Evolutionary conservation across 1,284 basidiomycete species (phyloP), one percentile per base, ranked within the genome.

Genomic region (Pulveroboletus sp.): DNA sequence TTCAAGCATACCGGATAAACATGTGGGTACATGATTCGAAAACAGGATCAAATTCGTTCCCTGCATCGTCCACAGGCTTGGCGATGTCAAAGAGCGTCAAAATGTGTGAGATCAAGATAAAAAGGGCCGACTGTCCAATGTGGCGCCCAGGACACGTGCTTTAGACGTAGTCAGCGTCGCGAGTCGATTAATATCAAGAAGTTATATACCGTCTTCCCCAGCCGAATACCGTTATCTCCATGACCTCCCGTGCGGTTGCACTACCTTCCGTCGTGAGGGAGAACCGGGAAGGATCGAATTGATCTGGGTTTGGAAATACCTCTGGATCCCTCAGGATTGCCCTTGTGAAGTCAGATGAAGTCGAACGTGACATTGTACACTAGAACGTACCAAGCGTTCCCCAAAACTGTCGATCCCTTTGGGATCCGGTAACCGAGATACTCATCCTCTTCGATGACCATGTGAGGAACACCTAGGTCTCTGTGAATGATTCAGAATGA

Each of bases 261-360:
- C 52, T 57, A 26, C 56, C 56, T 36, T 49, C 25, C 3, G 53
- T 49, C 9, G 28, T 36, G 17, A 6, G 28, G 17, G 55, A 17
- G 46, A 61, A 62, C 35, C 61, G 49, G 10, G 33, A 45, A 8
- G 61, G 57, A 40, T 62, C 43, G 18, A 62, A 62, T 2, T n/a
- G 22, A 5, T 56, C 45, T 9, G 61, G 60, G 29, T 59, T 44
- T 20, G 51, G 54, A 22, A 62, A 62, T 11, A 6, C 43, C 6
- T 49, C 49, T 3, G 61, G 60, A 22, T 62, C 56, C 18, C 61
- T 62, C 45, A 63, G 18, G 14, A 62, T 57, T 11, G 54, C 52
- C 61, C 57, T 62, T 35, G 33, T 28, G 7, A 24, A 28, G 36
- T 43, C 39, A 56, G 50, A 22, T 8, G 14, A 10, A 31, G 15